Evolutionary conservation across 192 early-diverging fungal species (phyloP), one percentile per base, ranked within the genome.

Genomic region (Rhizoclosmatium globosum): DNA sequence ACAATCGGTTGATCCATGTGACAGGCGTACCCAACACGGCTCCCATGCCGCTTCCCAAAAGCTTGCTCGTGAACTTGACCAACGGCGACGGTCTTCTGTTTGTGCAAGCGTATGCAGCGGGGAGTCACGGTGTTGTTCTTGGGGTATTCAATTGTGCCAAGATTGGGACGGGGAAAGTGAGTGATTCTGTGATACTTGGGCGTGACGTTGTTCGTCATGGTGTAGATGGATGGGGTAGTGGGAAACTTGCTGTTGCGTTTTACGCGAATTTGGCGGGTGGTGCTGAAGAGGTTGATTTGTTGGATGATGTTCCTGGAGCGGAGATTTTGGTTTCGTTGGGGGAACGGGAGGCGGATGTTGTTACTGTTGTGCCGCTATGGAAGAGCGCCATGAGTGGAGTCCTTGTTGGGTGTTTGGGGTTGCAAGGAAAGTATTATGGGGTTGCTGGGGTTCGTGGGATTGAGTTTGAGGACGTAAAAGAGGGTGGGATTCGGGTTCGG

Each of bases 381-480:
- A 46, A 68, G 45, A 62, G 60, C 21, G 62, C n/a, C 11, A 41
- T 21, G 31, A 46, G 45, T 68, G 66, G 66, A 17, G 23, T 68
- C 13, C 23, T 68, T 7, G 44, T 68, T 41, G 66, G 13, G 13
- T 68, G 66, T 68, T 41, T 68, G 7, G 66, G 66, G 66, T n/a
- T 68, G 23, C 23, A 39, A 15, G 66, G 45, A 11, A 68, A 68
- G 66, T 68, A 68, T 45, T 68, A 68, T 68, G 66, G 66, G 31
- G 66, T 43, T 11, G 66, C 66, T 41, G 66, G 13, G 31, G 39
- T 68, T 7, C 31, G 45, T 11, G 15, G 66, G 6, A 41, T 68
- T 41, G 66, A 41, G 66, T 68, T 44, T 68, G 45, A 68, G 42
- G 71, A 68, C 45, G 50, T n/a, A 9, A 74, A 56, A 3, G 53